phyloP scores from a whole-genome alignment of 257 asterid genomes.

The Solanum appendiculatum region DNA sequence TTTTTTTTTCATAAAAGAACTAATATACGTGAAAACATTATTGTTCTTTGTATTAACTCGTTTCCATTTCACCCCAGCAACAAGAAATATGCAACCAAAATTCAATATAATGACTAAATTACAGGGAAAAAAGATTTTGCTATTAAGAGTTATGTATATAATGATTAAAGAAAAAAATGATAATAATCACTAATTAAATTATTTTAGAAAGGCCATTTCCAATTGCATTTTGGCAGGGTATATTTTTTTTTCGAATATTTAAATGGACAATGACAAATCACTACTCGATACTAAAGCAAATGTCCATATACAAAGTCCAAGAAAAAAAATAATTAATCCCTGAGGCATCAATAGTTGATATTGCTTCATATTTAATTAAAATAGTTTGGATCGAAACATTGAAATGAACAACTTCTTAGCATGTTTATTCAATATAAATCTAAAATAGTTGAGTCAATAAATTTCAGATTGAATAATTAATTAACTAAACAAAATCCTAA shows the following conservation, averaged over 20 bases:
- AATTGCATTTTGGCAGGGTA: neutral
- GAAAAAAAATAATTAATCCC: too few species aligned
- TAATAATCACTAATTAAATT: too few species aligned
- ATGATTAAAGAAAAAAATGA: neutral
- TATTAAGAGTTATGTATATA: neutral
- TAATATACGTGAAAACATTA: too few species aligned
- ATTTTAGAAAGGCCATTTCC: neutral
- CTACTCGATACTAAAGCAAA: neutral
- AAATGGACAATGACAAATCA: neutral
- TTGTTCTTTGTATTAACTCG: neutral
- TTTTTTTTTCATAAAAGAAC: too few species aligned
- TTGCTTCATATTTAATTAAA: neutral
- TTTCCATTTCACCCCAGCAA: neutral
- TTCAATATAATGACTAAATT: neutral
- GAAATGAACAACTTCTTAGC: too few species aligned
- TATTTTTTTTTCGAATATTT: neutral
- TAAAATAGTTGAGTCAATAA: too few species aligned
- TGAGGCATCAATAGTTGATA: neutral
- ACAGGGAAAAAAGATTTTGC: neutral
- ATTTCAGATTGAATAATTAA: too few species aligned
- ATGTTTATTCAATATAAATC: too few species aligned
- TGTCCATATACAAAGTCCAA: neutral
- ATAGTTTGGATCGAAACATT: too few species aligned
- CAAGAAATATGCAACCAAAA: too few species aligned
- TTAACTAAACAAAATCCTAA: too few species aligned